Evolutionary conservation across 1,284 basidiomycete species (phyloP).

Genomic region (Sanghuangporus baumii): DNA sequence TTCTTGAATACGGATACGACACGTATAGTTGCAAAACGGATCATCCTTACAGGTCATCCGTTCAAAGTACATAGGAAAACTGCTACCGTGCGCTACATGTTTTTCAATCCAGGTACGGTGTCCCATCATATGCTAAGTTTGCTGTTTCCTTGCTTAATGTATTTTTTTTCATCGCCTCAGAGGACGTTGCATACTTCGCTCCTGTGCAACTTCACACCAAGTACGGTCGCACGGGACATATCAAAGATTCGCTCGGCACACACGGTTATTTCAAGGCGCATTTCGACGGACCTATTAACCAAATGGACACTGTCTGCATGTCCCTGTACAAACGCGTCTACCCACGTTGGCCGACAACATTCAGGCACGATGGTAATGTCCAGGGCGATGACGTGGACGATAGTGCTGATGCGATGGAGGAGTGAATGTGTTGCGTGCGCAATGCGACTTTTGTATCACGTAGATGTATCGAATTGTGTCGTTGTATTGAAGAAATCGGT

Average conservation of each 20-base stretch:
- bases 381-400: background rate
- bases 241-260: slow-evolving; percentile 90
- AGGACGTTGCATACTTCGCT: slow-evolving; percentile 91
- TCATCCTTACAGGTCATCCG: slow-evolving; percentile 92
- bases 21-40: slow-evolving; percentile 87
- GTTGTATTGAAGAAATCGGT: background rate
- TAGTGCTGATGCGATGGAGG: slow-evolving; percentile 24
- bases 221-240: slow-evolving; percentile 87
- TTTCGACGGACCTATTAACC: slow-evolving; percentile 92
- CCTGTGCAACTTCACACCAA: slow-evolving; percentile 94
- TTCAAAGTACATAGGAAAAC: slow-evolving; percentile 98
- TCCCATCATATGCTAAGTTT: slow-evolving; percentile 22
- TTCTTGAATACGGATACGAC: slow-evolving; percentile 90
- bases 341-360: slow-evolving; percentile 73
- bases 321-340: slow-evolving; percentile 87
- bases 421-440: background rate
- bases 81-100: slow-evolving; percentile 97
- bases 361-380: slow-evolving; percentile 26
- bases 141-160: slow-evolving; percentile 5
- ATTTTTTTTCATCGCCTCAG: slow-evolving; percentile 36
- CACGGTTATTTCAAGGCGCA: slow-evolving; percentile 98
- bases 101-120: slow-evolving; percentile 78
- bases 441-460: background rate
- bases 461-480: background rate
- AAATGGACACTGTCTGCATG: slow-evolving; percentile 96